A percentile compares a stretch with the other conserved stretches of the same genome.
Conservation (phyloP, 2,329 filamentous ascomycete genomes). For the Microsporum audouinii region DNA sequence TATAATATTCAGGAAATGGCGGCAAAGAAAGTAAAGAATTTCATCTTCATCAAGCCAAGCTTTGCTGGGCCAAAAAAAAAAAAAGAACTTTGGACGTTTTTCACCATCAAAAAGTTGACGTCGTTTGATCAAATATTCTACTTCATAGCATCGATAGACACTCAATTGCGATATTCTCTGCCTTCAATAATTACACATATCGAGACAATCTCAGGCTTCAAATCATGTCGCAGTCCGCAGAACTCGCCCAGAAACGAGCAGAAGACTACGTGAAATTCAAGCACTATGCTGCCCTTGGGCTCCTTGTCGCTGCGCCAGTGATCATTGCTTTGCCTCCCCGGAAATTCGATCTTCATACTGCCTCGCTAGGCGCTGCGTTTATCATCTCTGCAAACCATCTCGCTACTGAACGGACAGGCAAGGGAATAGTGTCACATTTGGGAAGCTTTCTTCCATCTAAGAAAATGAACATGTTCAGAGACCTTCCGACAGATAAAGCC, state of each 20-base stretch:
- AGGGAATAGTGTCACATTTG: constrained; percentile 27
- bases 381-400: constrained; percentile 42
- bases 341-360: constrained; percentile 51
- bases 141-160: not conserved
- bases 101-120: no score
- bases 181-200: not conserved
- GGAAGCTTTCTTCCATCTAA: constrained; percentile 2
- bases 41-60: not conserved
- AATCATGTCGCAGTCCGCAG: constrained; percentile 5
- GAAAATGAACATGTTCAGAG: constrained; percentile 8
- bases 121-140: not conserved
- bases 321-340: constrained; percentile 48
- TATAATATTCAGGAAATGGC: not conserved
- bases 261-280: constrained; percentile 33
- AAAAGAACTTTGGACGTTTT: no score
- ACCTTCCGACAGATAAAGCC: constrained; percentile 16
- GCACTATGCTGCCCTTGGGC: constrained; percentile 28
- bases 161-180: not conserved
- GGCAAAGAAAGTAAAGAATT: not conserved
- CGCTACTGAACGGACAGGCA: constrained; percentile 30
- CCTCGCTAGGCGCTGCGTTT: constrained; percentile 41
- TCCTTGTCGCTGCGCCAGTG: constrained; percentile 43
- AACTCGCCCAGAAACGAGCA: constrained; percentile 17
- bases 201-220: not conserved
- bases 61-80: no score